phyloP scores from a whole-genome alignment of 1,284 basidiomycete species.

The Rhodotorula sp. region DNA sequence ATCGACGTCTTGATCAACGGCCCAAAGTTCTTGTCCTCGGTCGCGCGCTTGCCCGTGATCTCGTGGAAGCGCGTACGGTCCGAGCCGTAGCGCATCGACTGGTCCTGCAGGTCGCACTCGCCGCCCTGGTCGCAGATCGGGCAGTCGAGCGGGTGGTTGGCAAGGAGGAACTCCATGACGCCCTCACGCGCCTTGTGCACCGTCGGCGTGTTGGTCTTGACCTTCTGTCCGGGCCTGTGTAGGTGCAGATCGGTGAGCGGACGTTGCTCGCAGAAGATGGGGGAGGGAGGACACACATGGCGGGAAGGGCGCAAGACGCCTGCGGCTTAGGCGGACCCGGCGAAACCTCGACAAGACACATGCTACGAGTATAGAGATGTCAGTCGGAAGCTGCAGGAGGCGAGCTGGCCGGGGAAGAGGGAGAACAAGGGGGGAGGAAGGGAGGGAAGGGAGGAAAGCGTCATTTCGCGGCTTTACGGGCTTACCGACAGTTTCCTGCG shows the following conservation, averaged over 20 bases:
- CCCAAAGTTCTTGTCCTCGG: slow-evolving; percentile 97
- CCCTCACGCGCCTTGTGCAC: slow-evolving; percentile 96
- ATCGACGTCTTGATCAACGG: slow-evolving; percentile 98
- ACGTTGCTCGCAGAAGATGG: not conserved
- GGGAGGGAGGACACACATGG: slow-evolving; percentile 60
- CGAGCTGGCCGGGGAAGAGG: not conserved
- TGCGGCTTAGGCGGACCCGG: slow-evolving; percentile 48
- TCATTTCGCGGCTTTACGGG: slow-evolving; percentile 20
- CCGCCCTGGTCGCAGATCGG: slow-evolving; percentile 86
- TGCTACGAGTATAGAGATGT: slow-evolving; percentile 56
- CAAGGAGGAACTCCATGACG: slow-evolving; percentile 97
- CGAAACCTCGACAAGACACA: slow-evolving; percentile 93
- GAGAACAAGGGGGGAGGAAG: not conserved
- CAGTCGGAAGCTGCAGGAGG: not conserved
- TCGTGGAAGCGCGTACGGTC: slow-evolving; percentile 98
- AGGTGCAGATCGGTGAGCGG: not conserved
- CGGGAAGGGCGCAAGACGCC: slow-evolving; percentile 82
- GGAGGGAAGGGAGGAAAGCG: too few species aligned
- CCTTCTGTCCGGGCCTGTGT: slow-evolving; percentile 76
- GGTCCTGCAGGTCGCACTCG: slow-evolving; percentile 99
- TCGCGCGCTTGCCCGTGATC: slow-evolving; percentile 94
- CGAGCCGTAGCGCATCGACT: slow-evolving; percentile 98
- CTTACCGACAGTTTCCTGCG: slow-evolving; percentile 91
- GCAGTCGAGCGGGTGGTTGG: slow-evolving; percentile 97
- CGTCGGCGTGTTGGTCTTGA: slow-evolving; percentile 92